Evolutionary conservation across 768 basidiomycete genomes (phyloP).

Genomic region (Tylopilus balloui): DNA sequence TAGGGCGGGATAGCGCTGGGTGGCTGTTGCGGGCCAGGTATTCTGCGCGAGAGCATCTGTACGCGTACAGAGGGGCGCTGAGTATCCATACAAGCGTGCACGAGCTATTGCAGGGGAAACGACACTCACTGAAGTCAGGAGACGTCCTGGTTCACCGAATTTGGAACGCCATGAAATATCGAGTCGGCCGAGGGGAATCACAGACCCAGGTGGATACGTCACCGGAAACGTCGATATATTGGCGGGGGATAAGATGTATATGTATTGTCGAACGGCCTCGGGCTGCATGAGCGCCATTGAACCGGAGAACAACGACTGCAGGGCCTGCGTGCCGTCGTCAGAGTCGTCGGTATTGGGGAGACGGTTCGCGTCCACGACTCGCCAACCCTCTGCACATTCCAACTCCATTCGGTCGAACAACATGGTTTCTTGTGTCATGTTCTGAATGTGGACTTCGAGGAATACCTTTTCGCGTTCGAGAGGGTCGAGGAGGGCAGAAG

Average conservation of each 20-base stretch:
- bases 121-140: slow-evolving; percentile 68
- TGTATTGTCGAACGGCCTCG: slow-evolving; percentile 81
- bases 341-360: slow-evolving; percentile 10
- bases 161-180: slow-evolving; percentile 87
- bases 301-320: slow-evolving; percentile 49
- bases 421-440: slow-evolving; percentile 71
- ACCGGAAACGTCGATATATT: slow-evolving; percentile 41
- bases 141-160: slow-evolving; percentile 79
- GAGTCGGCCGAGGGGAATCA: slow-evolving; percentile 78
- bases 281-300: slow-evolving; percentile 73
- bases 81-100: background rate
- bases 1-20: slow-evolving; percentile 72
- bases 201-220: slow-evolving; percentile 57
- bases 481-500: slow-evolving; percentile 61
- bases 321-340: slow-evolving; percentile 15
- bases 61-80: background rate
- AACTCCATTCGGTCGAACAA: slow-evolving; percentile 80
- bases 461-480: slow-evolving; percentile 77
- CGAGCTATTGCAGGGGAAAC: background rate
- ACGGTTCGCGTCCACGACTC: slow-evolving; percentile 50
- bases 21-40: slow-evolving; percentile 48
- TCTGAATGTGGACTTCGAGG: slow-evolving; percentile 91
- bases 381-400: slow-evolving; percentile 67
- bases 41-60: slow-evolving; percentile 73
- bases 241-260: slow-evolving; percentile 71